These are phyloP conservation scores for Salix koriyanagi DNA, from an alignment of 345 rosid species.

Conservation along the genomic window DNA sequence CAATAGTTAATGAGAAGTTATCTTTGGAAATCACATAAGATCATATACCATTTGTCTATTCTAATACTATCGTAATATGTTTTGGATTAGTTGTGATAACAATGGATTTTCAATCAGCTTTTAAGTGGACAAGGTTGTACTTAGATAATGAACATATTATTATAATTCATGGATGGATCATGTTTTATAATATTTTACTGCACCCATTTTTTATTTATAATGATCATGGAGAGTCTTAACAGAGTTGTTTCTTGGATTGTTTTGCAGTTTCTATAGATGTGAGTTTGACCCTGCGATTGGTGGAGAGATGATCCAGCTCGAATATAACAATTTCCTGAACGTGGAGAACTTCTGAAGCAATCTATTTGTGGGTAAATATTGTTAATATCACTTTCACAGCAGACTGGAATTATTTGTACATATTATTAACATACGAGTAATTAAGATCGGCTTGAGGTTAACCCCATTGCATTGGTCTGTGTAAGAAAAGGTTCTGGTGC, in stretches of 20 bases:
- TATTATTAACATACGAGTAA: neutral
- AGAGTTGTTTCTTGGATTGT: neutral
- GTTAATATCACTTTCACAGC: neutral
- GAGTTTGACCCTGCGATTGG: constrained; percentile 39
- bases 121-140: neutral
- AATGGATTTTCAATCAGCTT: too few species aligned
- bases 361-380: neutral
- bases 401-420: neutral
- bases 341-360: constrained; percentile 8
- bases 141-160: neutral
- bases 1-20: neutral
- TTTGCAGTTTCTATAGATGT: constrained; percentile 46
- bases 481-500: neutral
- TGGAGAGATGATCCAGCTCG: constrained; percentile 50
- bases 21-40: neutral
- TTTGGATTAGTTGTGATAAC: too few species aligned
- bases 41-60: neutral
- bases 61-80: too few species aligned
- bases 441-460: neutral
- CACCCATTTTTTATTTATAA: neutral
- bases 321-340: constrained; percentile 38
- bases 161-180: neutral
- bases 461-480: neutral
- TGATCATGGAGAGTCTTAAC: neutral
- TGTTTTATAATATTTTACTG: too few species aligned